phyloP scores from a whole-genome alignment of 345 rosid genomes.

The Salix exigua region DNA sequence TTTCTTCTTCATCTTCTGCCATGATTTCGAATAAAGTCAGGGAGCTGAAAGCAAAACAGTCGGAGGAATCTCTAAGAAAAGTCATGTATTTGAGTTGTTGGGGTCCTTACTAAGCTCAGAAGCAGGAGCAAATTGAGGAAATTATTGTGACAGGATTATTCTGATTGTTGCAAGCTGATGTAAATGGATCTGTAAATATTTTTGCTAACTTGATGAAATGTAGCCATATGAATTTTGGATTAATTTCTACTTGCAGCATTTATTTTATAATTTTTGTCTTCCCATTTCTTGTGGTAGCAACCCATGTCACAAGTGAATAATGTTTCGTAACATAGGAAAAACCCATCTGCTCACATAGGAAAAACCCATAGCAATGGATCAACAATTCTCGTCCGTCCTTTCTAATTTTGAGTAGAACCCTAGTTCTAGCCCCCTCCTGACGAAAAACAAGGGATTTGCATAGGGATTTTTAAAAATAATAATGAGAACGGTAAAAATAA shows the following conservation, averaged over 20 bases:
- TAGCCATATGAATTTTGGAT: not conserved
- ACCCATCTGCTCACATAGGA: too few species aligned
- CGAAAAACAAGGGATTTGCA: not conserved
- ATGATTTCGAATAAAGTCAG: not conserved
- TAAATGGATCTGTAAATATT: not conserved
- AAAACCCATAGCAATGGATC: not conserved
- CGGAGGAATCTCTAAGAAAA: constrained; percentile 24
- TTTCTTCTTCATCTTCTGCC: constrained; percentile 39
- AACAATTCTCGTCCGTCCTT: not conserved
- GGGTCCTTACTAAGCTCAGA: constrained; percentile 14
- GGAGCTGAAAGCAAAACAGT: constrained; percentile 12
- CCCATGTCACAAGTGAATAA: not conserved
- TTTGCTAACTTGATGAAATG: not conserved
- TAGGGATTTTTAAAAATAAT: not conserved
- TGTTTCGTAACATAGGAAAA: too few species aligned
- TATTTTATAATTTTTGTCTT: not conserved
- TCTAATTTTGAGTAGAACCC: not conserved
- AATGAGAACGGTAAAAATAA: too few species aligned
- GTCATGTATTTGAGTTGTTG: constrained; percentile 29
- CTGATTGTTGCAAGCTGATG: not conserved
- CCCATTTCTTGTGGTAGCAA: not conserved
- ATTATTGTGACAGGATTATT: not conserved
- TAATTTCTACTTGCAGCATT: not conserved
- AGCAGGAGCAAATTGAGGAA: not conserved
- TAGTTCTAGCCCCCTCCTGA: not conserved